These are phyloP conservation scores for Salix purpurea DNA, from an alignment of 345 rosid genomes.

Conservation along the genomic window DNA sequence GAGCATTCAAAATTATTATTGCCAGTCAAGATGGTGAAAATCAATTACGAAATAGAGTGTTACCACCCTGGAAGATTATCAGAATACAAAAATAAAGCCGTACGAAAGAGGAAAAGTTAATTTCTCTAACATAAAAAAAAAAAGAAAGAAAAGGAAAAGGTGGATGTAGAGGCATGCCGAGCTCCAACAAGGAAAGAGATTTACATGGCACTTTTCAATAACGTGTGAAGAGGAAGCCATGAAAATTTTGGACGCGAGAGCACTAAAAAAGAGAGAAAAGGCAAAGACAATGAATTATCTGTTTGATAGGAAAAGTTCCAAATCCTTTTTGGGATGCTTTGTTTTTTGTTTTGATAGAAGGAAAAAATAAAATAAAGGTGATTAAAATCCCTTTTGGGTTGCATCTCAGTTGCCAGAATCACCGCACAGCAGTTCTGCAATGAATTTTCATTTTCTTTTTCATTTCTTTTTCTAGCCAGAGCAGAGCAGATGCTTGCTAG, in stretches of 20 bases:
- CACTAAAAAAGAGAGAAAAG: background rate
- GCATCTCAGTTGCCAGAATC: background rate
- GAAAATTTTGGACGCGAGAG: background rate
- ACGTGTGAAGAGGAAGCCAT: background rate
- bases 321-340: background rate
- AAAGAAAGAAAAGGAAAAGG: background rate
- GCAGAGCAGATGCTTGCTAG: too few relatives aligned
- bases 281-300: background rate
- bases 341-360: background rate
- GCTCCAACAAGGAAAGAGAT: background rate
- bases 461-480: too few relatives aligned
- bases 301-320: background rate
- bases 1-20: too few relatives aligned
- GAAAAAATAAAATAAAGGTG: background rate
- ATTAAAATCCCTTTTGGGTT: background rate
- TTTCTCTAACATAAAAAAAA: background rate
- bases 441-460: too few relatives aligned
- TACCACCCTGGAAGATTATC: background rate
- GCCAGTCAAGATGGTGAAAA: background rate
- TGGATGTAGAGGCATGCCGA: background rate
- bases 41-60: background rate
- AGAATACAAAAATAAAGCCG: background rate
- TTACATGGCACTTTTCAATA: background rate
- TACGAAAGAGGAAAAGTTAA: background rate
- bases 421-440: background rate